A percentile compares a stretch with the other conserved stretches of the same genome.
Evolutionary conservation across 2,329 filamentous ascomycete species (phyloP).

Genomic region (Fusarium sp.): DNA sequence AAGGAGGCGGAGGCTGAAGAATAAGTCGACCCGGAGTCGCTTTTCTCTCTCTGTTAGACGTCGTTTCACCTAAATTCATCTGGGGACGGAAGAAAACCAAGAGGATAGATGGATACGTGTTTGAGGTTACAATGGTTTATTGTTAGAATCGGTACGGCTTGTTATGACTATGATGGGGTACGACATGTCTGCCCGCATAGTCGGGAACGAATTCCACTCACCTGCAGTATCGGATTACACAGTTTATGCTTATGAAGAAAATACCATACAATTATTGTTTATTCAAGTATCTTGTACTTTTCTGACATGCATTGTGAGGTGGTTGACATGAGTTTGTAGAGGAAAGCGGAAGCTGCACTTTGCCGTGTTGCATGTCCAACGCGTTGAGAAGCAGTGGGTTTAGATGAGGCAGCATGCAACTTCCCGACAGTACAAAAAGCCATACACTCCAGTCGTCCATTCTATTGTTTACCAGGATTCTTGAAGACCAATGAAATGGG

Average conservation of each 20-base stretch:
- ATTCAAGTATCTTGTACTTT: not conserved
- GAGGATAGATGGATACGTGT: constrained; percentile 11
- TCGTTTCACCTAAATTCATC: not conserved
- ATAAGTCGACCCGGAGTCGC: not conserved
- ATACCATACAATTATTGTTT: constrained; percentile 9
- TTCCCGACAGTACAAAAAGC: not conserved
- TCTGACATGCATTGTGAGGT: not conserved
- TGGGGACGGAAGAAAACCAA: not conserved
- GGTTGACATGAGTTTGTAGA: not conserved
- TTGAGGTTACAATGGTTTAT: constrained; percentile 13
- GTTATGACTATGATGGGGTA: constrained; percentile 21
- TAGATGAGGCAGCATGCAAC: not conserved
- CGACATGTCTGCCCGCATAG: constrained; percentile 11
- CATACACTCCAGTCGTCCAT: not conserved
- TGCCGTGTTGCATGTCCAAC: not conserved
- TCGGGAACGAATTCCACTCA: constrained; percentile 27
- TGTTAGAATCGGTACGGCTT: constrained; percentile 22
- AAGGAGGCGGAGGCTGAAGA: constrained; percentile 17
- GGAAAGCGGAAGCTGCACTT: not conserved
- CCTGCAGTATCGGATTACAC: constrained; percentile 10
- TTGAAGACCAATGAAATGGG: not conserved
- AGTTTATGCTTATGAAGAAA: constrained; percentile 11
- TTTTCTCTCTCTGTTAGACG: not conserved
- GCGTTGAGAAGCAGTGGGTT: not conserved
- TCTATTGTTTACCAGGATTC: not conserved